Percentiles rank a stretch among this genome's conserved stretches.
These are phyloP conservation scores for Paracoccidioides lutzii DNA, from an alignment of 2,329 filamentous ascomycete genomes.

Conservation along the genomic window DNA sequence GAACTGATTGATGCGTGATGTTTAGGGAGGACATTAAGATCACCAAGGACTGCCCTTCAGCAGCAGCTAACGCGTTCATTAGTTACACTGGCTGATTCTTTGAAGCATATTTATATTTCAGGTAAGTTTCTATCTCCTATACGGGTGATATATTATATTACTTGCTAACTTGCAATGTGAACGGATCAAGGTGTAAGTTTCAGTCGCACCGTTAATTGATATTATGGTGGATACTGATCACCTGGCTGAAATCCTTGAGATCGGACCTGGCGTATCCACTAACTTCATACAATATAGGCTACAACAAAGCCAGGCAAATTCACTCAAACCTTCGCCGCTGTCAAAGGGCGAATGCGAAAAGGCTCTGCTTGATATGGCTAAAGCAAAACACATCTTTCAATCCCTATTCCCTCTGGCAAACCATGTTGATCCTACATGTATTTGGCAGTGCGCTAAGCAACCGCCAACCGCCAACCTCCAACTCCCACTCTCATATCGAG, in stretches of 20 bases:
- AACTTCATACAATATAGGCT: constrained; percentile 20
- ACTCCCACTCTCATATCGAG: constrained; percentile 11
- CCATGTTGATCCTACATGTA: constrained; percentile 42
- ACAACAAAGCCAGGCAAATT: constrained; percentile 44
- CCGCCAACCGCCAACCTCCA: constrained; percentile 15
- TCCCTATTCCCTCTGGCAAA: constrained; percentile 47
- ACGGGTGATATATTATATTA: neutral
- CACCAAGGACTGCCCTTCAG: constrained; percentile 53
- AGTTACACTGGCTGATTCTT: constrained; percentile 39
- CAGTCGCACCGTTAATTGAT: neutral
- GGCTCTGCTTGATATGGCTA: constrained; percentile 42
- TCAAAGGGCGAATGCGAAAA: constrained; percentile 60
- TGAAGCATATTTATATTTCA: constrained; percentile 61
- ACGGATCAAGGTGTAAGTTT: neutral
- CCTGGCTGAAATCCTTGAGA: neutral
- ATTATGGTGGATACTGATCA: neutral
- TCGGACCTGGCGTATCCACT: neutral
- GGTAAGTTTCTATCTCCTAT: constrained; percentile 35
- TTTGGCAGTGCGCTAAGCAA: constrained; percentile 25
- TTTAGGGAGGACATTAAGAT: constrained; percentile 51
- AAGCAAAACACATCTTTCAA: constrained; percentile 33
- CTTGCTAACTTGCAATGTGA: neutral
- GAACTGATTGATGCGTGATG: neutral
- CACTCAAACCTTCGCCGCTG: constrained; percentile 45
- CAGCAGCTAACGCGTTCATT: constrained; percentile 50